These are phyloP conservation scores for Epichloe sylvatica DNA, from an alignment of 2,329 filamentous ascomycete genomes.

Conservation along the genomic window DNA sequence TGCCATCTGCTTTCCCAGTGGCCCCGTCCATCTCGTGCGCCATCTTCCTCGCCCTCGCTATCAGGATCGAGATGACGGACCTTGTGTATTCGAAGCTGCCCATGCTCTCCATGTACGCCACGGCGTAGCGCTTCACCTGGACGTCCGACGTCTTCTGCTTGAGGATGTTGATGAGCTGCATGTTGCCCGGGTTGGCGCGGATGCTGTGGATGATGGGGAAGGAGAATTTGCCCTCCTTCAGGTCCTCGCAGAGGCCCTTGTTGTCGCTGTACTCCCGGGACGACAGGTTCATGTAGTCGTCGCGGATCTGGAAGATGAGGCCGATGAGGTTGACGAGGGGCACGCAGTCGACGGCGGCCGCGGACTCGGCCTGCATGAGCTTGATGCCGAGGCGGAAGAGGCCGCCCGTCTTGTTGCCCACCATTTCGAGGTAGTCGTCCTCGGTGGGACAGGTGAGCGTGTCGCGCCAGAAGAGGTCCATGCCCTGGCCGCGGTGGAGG, in stretches of 20 bases:
- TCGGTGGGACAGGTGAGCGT: slow-evolving; percentile 71
- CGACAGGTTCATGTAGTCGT: slow-evolving; percentile 85
- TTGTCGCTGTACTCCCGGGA: slow-evolving; percentile 65
- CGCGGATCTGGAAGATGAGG: slow-evolving; percentile 78
- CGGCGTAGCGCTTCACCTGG: slow-evolving; percentile 82
- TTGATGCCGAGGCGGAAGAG: slow-evolving; percentile 75
- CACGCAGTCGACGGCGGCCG: slow-evolving; percentile 50
- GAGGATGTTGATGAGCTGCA: slow-evolving; percentile 80
- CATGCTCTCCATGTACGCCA: slow-evolving; percentile 78
- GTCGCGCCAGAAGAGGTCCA: slow-evolving; percentile 86
- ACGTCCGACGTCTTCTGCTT: slow-evolving; percentile 73
- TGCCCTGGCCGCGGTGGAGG: slow-evolving; percentile 74
- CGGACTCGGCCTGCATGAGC: slow-evolving; percentile 69
- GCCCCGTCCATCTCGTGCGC: slow-evolving; percentile 52
- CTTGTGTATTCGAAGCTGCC: slow-evolving; percentile 82
- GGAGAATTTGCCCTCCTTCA: slow-evolving; percentile 94
- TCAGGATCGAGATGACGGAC: slow-evolving; percentile 49
- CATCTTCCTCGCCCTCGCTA: slow-evolving; percentile 47
- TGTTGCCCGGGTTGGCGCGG: slow-evolving; percentile 55
- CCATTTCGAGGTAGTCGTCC: slow-evolving; percentile 90
- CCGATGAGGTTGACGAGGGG: slow-evolving; percentile 76
- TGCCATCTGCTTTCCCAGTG: slow-evolving; percentile 38
- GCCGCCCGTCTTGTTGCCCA: slow-evolving; percentile 79
- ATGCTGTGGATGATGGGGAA: slow-evolving; percentile 94
- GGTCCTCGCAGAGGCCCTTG: slow-evolving; percentile 88